Percentiles rank a stretch among this genome's conserved stretches.
phyloP scores from a whole-genome alignment of 495 filamentous ascomycete genomes.

The Aspergillus baeticus region DNA sequence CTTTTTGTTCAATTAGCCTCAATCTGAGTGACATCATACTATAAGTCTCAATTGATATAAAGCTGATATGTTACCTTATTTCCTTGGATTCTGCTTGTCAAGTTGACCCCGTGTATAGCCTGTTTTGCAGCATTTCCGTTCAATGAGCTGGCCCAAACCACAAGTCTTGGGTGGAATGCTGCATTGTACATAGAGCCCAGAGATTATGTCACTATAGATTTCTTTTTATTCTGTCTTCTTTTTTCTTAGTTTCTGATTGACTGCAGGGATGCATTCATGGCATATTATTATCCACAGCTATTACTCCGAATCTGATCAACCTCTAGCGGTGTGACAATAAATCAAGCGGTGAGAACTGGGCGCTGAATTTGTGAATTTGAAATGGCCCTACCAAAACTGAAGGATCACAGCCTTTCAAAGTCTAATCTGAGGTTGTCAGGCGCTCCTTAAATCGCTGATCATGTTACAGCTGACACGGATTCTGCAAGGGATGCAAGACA shows the following conservation, averaged over 20 bases:
- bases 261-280: not conserved
- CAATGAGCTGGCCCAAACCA: too few relatives aligned
- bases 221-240: not conserved
- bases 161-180: not conserved
- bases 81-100: not conserved
- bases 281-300: not conserved
- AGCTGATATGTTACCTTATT: conserved; percentile 5
- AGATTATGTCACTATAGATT: conserved; percentile 1
- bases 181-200: conserved; percentile 9
- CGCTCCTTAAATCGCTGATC: too few relatives aligned
- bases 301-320: not conserved
- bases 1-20: conserved; percentile 38
- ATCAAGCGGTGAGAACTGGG: not conserved
- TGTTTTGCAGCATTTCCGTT: not conserved
- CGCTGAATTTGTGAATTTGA: not conserved
- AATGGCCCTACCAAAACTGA: not conserved
- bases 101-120: not conserved
- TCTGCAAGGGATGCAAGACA: conserved; percentile 12
- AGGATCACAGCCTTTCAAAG: too few relatives aligned
- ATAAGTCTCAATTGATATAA: conserved; percentile 38
- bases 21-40: conserved; percentile 37
- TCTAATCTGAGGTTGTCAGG: too few relatives aligned
- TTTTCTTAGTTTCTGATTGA: not conserved
- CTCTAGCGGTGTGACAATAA: conserved; percentile 5
- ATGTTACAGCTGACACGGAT: not conserved